These are phyloP conservation scores for Blyttiomyces sp. DNA, from an alignment of 371 early-diverging fungal species.

Conservation along the genomic window DNA sequence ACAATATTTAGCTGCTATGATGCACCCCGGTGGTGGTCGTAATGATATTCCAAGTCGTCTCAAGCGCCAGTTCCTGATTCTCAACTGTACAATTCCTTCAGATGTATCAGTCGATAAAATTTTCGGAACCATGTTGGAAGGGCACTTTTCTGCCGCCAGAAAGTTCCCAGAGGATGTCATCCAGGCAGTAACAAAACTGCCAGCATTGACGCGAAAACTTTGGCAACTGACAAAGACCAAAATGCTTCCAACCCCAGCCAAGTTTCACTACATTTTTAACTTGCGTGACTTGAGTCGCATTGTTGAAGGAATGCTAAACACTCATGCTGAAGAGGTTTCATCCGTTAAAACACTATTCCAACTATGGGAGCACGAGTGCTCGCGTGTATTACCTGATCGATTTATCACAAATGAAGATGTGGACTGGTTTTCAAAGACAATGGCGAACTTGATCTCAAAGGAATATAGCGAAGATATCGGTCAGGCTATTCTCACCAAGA, in stretches of 20 bases:
- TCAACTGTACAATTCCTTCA: constrained; percentile 64
- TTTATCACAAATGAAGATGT: constrained; percentile 56
- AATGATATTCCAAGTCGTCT: constrained; percentile 61
- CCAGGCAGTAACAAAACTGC: constrained; percentile 32
- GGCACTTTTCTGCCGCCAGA: constrained; percentile 53
- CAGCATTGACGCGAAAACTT: constrained; percentile 49
- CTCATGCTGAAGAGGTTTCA: constrained; percentile 48
- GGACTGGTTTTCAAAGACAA: constrained; percentile 55
- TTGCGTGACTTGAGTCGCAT: constrained; percentile 59
- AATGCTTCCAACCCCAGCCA: constrained; percentile 65
- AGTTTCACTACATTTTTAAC: constrained; percentile 68
- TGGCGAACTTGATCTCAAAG: constrained; percentile 40
- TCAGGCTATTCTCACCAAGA: constrained; percentile 29
- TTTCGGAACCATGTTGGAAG: constrained; percentile 61
- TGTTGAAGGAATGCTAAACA: constrained; percentile 56
- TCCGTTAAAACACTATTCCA: constrained; percentile 42
- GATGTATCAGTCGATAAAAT: constrained; percentile 62
- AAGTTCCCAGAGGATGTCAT: constrained; percentile 52
- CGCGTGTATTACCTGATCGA: constrained; percentile 58
- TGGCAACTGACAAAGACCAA: constrained; percentile 62
- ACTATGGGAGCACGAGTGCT: constrained; percentile 63
- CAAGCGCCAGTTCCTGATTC: constrained; percentile 55
- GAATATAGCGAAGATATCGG: constrained; percentile 52
- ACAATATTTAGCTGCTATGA: constrained; percentile 60
- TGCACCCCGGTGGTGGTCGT: constrained; percentile 64